These are phyloP conservation scores for Colletotrichum incanum DNA, from an alignment of 2,329 filamentous ascomycete species.

Conservation along the genomic window DNA sequence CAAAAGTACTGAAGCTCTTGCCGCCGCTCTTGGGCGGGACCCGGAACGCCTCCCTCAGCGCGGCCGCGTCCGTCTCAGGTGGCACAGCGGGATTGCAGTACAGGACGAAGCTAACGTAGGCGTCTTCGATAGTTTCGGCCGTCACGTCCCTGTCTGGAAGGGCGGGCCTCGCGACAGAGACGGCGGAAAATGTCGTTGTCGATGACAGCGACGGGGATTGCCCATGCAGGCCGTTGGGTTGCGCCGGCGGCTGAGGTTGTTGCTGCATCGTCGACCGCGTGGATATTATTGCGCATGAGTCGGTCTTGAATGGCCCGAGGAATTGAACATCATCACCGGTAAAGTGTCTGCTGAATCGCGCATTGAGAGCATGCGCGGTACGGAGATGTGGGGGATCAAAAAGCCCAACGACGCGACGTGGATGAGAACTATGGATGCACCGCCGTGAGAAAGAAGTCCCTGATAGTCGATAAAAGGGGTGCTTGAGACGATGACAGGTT, in stretches of 20 bases:
- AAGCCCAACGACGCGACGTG: conserved; percentile 28
- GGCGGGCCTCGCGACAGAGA: conserved; percentile 37
- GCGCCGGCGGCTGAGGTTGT: conserved; percentile 21
- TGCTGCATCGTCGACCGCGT: conserved; percentile 29
- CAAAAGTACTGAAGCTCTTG: conserved; percentile 86
- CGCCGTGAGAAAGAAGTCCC: background rate
- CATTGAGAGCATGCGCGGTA: conserved; percentile 28
- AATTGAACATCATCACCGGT: conserved; percentile 30
- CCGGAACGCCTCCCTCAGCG: conserved; percentile 83
- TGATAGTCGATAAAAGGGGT: background rate
- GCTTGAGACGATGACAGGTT: background rate
- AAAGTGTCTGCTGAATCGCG: conserved; percentile 4
- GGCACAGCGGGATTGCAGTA: conserved; percentile 91
- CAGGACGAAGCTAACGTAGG: conserved; percentile 88
- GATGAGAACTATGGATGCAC: conserved; percentile 14
- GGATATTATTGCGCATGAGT: conserved; percentile 33
- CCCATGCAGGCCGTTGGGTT: conserved; percentile 15
- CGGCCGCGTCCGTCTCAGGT: conserved; percentile 76
- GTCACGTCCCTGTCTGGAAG: conserved; percentile 80
- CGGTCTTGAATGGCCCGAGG: conserved; percentile 16
- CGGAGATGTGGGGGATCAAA: background rate
- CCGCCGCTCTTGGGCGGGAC: conserved; percentile 89
- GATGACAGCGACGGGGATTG: conserved; percentile 28
- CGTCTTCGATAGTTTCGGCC: conserved; percentile 81
- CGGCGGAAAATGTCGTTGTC: background rate